These are phyloP conservation scores for Malassezia furfur DNA, from an alignment of 1,284 basidiomycete species.

Conservation along the genomic window DNA sequence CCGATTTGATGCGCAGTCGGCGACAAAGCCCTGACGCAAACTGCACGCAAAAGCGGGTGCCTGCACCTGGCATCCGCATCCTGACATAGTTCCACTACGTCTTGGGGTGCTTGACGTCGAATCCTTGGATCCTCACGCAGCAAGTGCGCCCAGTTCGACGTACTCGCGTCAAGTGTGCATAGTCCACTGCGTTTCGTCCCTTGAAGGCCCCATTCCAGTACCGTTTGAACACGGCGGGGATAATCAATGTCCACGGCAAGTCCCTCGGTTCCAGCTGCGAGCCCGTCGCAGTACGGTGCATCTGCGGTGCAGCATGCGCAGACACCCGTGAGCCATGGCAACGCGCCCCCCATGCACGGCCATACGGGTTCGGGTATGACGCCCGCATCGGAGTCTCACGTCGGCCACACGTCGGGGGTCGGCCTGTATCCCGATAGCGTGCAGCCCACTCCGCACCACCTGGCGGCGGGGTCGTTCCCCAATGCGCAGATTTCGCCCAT, in stretches of 20 bases:
- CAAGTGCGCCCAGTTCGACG: neutral
- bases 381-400: slow-evolving; percentile 9
- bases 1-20: neutral
- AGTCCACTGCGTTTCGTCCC: too few relatives aligned
- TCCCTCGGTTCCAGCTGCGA: slow-evolving; percentile 13
- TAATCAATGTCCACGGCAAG: slow-evolving; percentile 14
- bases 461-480: slow-evolving; percentile 13
- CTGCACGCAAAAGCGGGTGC: slow-evolving; percentile 15
- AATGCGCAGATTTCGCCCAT: slow-evolving; percentile 16
- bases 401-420: slow-evolving; percentile 3
- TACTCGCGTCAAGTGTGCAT: neutral
- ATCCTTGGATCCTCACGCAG: neutral
- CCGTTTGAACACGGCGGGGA: neutral
- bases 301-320: slow-evolving; percentile 12
- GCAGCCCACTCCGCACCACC: slow-evolving; percentile 8
- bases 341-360: slow-evolving; percentile 10
- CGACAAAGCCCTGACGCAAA: neutral
- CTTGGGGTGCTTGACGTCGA: slow-evolving; percentile 1
- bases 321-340: neutral
- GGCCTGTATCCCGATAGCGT: slow-evolving; percentile 15
- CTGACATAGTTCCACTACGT: slow-evolving; percentile 3
- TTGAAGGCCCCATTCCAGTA: too few relatives aligned
- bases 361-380: slow-evolving; percentile 6
- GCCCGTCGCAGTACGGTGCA: slow-evolving; percentile 9
- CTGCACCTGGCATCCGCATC: slow-evolving; percentile 11